Conservation (phyloP, 306 rosid genomes). For the Quercus cerris region DNA sequence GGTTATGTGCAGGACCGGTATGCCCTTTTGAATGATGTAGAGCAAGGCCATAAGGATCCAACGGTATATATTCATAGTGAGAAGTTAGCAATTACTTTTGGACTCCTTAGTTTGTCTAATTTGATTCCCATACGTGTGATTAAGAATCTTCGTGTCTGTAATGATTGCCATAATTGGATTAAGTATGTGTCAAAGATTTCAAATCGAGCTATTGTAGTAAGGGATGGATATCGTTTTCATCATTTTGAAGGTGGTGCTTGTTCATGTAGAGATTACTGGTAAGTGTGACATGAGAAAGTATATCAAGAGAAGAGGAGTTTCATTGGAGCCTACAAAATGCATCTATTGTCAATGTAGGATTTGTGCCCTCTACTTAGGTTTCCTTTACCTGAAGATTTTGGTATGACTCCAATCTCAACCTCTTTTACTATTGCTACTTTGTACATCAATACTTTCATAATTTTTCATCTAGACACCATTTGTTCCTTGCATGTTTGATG, state of each 20-base stretch:
- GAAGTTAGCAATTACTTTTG: conserved; percentile 81
- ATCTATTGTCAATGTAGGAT: background rate
- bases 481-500: background rate
- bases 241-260: conserved; percentile 73
- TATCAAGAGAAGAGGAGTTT: conserved; percentile 13
- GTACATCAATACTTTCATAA: background rate
- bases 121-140: conserved; percentile 55
- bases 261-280: conserved; percentile 86
- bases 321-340: background rate
- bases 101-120: conserved; percentile 54
- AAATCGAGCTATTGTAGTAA: conserved; percentile 55
- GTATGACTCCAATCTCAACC: background rate
- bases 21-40: conserved; percentile 58
- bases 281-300: conserved; percentile 11
- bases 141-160: conserved; percentile 84
- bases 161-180: conserved; percentile 86
- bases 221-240: conserved; percentile 85
- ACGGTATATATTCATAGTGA: conserved; percentile 61
- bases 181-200: conserved; percentile 62
- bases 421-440: background rate
- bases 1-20: conserved; percentile 55
- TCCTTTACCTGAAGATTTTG: background rate
- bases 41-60: conserved; percentile 52
- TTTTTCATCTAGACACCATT: background rate
- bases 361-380: background rate